phyloP scores from a whole-genome alignment of 108 stramenopile genomes.

The Conticribra guillardii region DNA sequence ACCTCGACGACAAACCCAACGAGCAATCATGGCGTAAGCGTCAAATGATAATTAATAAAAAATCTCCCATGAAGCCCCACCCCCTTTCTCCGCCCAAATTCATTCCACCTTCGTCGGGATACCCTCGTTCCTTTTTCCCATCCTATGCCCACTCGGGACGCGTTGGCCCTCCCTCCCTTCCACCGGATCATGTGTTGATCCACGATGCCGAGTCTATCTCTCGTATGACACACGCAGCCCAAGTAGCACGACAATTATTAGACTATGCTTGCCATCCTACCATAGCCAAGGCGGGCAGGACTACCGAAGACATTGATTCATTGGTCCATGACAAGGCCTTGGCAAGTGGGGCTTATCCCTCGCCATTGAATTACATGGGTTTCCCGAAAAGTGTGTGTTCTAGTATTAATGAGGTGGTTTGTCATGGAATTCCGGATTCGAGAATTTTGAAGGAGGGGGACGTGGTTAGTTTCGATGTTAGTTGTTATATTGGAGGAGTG shows the following conservation, averaged over 20 bases:
- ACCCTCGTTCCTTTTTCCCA: slow-evolving; percentile 50
- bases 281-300: slow-evolving; percentile 71
- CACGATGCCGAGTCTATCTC: slow-evolving; percentile 55
- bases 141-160: slow-evolving; percentile 74
- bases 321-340: slow-evolving; percentile 83
- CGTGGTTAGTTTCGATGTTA: slow-evolving; percentile 95
- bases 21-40: slow-evolving; percentile 14
- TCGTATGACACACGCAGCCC: slow-evolving; percentile 63
- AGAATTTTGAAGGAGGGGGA: slow-evolving; percentile 85
- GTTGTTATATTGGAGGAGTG: slow-evolving; percentile 76
- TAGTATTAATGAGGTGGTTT: slow-evolving; percentile 97
- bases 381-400: slow-evolving; percentile 97
- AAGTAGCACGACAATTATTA: slow-evolving; percentile 66
- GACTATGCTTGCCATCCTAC: slow-evolving; percentile 60
- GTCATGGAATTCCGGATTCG: slow-evolving; percentile 94
- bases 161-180: slow-evolving; percentile 38
- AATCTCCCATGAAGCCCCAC: slow-evolving; percentile 22
- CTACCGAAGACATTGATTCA: slow-evolving; percentile 93
- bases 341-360: slow-evolving; percentile 86
- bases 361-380: slow-evolving; percentile 93
- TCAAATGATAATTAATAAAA: slow-evolving; percentile 24
- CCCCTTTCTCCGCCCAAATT: slow-evolving; percentile 8
- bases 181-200: slow-evolving; percentile 38
- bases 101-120: slow-evolving; percentile 16
- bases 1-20: slow-evolving; percentile 10